Conservation (phyloP, 139 green algal genomes). For the Dunaliella primolecta region DNA sequence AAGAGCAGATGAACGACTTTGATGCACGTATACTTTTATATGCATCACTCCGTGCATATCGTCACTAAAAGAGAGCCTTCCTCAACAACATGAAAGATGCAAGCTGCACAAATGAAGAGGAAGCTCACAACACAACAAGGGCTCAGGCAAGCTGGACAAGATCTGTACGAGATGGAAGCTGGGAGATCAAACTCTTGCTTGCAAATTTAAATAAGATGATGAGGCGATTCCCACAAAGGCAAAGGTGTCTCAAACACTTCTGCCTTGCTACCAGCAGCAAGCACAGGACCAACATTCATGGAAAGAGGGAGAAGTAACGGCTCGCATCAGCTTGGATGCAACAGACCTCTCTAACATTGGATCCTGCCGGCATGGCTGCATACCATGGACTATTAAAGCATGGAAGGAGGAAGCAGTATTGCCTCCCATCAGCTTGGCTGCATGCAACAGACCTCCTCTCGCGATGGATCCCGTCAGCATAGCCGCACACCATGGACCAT, state of each 20-base stretch:
- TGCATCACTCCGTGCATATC: not conserved
- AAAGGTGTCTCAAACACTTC: not conserved
- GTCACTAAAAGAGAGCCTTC: not conserved
- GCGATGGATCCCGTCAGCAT: no score
- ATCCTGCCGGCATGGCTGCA: not conserved
- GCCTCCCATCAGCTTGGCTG: not conserved
- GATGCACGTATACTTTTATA: no score
- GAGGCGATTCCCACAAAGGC: no score
- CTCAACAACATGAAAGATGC: not conserved
- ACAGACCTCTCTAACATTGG: not conserved
- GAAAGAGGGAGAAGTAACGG: no score
- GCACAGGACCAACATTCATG: no score
- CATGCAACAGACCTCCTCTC: not conserved
- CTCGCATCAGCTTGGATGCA: not conserved
- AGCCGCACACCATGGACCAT: no score
- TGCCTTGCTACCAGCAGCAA: not conserved
- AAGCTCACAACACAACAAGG: no score
- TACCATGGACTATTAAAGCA: not conserved
- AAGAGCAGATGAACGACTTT: no score
- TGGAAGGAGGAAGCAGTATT: not conserved
- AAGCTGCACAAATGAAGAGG: no score
- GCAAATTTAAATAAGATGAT: no score
- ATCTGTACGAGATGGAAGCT: not conserved
- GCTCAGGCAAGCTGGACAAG: not conserved
- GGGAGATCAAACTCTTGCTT: not conserved